Evolutionary conservation across 176 grass and related monocot species (phyloP).

Genomic region (Lolium multiflorum): DNA sequence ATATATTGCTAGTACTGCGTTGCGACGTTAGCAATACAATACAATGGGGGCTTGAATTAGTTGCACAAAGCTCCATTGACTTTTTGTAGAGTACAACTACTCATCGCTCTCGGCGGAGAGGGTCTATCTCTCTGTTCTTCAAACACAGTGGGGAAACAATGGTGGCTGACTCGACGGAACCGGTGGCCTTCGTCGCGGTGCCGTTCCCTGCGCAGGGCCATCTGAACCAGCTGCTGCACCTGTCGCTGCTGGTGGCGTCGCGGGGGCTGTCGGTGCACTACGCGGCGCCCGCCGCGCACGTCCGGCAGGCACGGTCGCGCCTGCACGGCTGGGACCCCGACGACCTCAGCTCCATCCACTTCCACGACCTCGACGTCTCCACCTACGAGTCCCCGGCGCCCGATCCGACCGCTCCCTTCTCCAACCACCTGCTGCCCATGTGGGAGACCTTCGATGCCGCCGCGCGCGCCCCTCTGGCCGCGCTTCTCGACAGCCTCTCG

Average conservation of each 20-base stretch:
- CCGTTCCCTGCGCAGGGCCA: constrained; percentile 17
- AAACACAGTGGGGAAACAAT: background rate
- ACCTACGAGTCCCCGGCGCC: constrained; percentile 29
- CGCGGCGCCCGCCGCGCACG: constrained; percentile 7
- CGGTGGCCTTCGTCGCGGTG: constrained; percentile 2
- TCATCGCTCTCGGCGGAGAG: no score
- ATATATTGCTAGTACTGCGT: no score
- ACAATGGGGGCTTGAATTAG: no score
- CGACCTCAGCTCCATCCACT: background rate
- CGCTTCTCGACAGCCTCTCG: no score
- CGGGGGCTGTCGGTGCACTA: constrained; percentile 49
- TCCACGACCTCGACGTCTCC: constrained; percentile 43
- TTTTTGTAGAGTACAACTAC: no score
- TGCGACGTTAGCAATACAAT: no score
- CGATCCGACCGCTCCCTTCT: constrained; percentile 29
- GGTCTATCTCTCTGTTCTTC: no score
- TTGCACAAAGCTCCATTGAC: no score
- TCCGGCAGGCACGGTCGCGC: background rate
- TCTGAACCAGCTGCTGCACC: constrained; percentile 11
- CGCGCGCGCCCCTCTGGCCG: no score
- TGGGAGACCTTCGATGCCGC: no score
- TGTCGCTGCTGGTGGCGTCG: background rate
- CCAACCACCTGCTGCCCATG: no score
- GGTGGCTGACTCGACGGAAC: background rate
- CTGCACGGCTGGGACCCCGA: background rate